Base-by-base conservation (phyloP, 352 stramenopile species). In the Elongisporangium prolatum region DNA sequence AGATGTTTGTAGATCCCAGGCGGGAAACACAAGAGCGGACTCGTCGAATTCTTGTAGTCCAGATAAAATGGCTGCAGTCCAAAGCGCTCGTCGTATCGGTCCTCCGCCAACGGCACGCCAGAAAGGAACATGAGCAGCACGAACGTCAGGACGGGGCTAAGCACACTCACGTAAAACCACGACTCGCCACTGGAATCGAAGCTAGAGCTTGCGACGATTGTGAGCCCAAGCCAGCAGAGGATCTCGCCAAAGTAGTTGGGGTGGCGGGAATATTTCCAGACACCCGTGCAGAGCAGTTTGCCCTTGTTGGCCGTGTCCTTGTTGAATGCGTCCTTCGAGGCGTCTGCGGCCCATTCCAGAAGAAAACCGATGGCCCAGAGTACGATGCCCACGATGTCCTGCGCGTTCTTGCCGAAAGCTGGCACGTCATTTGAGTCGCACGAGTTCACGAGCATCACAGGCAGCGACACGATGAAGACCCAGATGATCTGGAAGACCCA, bases 211-310 rank as follows among this genome's bases (percentile, higher is more conserved):
- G 69, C 65, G 8, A 85, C 21, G 21, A 86, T 48, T 1, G 74
- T 83, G 14, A 89, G 18, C 11, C 81, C 81, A 51, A 80, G 58
- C 91, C 91, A 97, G 71, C 91, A 94, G 28, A 96, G 47, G n/a
- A 97, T 91, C 74, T 98, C 93, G 20, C 89, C 91, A 55, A 96
- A 90, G 69, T 97, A 98, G 59, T 97, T 97, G 0, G 93, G 91
- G 72, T 98, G 93, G 18, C 91, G 82, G 38, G 76, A 95, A 52
- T 89, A 95, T n/a, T 67, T 67, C 89, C 89, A 97, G 22, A 97
- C 71, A 18, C 86, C 83, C 4, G 63, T 74, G 21, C 57, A 64
- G 24, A 93, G 71, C 50, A 91, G 63, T 56, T 74, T 82, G 63
- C 71, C 65, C 24, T 78, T 72, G 68, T 86, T 86, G 16, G 52